A percentile compares a stretch with the other conserved stretches of the same genome.
Evolutionary conservation across 805 yeast genomes (phyloP).

Genomic region (Candida manassasensis): DNA sequence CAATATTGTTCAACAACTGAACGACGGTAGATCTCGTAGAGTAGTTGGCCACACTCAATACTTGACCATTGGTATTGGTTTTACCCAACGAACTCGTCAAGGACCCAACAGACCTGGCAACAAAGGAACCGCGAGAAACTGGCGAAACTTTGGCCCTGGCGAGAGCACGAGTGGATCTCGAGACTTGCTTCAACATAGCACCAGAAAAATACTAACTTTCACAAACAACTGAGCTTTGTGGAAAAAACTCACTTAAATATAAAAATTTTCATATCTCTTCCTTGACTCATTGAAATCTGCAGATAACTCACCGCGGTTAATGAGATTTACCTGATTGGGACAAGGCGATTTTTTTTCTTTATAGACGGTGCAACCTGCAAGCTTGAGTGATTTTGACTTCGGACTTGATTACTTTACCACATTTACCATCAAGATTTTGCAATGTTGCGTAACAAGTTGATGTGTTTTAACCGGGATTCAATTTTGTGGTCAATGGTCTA

Average conservation of each 20-base stretch:
- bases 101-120: not conserved
- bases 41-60: constrained; percentile 9
- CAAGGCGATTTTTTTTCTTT: not conserved
- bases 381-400: too few species aligned
- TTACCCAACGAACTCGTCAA: not conserved
- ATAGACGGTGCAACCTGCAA: not conserved
- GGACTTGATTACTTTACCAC: too few species aligned
- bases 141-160: constrained; percentile 1
- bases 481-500: too few species aligned
- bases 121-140: not conserved
- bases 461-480: too few species aligned
- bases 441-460: too few species aligned
- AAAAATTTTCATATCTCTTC: constrained; percentile 4
- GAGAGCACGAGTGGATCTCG: constrained; percentile 7
- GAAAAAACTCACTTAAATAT: too few species aligned
- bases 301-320: constrained; percentile 6
- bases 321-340: not conserved
- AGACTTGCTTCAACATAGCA: constrained; percentile 18
- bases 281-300: constrained; percentile 2
- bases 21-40: constrained; percentile 93
- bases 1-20: constrained; percentile 90
- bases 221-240: too few species aligned
- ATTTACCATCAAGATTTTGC: too few species aligned
- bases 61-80: constrained; percentile 2
- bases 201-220: constrained; percentile 1